phyloP scores from a whole-genome alignment of 495 filamentous ascomycete species.

The Aspergillus affinis region DNA sequence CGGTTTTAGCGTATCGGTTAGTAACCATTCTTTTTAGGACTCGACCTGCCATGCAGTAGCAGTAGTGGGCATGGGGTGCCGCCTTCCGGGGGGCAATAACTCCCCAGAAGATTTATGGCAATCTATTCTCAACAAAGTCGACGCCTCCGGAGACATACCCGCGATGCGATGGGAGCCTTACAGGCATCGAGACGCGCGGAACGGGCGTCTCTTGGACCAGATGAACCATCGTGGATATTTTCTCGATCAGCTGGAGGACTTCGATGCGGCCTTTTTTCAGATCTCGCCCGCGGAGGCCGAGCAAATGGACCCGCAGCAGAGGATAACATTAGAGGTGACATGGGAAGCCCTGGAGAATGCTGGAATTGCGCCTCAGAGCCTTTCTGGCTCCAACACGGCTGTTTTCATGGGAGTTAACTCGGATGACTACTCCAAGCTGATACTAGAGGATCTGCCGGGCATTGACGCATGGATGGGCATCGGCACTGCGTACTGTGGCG shows the following conservation, averaged over 20 bases:
- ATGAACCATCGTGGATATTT: constrained; percentile 36
- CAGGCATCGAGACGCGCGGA: constrained; percentile 25
- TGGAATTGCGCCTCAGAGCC: constrained; percentile 22
- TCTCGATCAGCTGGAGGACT: constrained; percentile 27
- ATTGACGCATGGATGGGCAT: constrained; percentile 37
- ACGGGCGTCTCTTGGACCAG: constrained; percentile 27
- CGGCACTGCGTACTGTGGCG: constrained; percentile 27
- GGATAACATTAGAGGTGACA: constrained; percentile 51
- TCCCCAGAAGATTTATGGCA: constrained; percentile 55
- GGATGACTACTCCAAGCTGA: constrained; percentile 37
- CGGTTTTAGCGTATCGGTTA: neutral
- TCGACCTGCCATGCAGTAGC: constrained; percentile 24
- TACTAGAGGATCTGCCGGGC: constrained; percentile 34
- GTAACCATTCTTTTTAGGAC: neutral
- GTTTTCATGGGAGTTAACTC: constrained; percentile 32
- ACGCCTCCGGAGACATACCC: constrained; percentile 33
- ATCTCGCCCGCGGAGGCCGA: constrained; percentile 13
- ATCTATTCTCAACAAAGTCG: constrained; percentile 30
- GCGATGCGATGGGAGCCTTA: constrained; percentile 37
- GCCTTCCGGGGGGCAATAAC: constrained; percentile 41
- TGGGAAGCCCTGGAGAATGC: constrained; percentile 47
- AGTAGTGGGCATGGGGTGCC: constrained; percentile 43
- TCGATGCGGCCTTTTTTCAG: constrained; percentile 26
- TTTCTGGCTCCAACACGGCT: constrained; percentile 29
- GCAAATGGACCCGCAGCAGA: constrained; percentile 43